phyloP scores from a whole-genome alignment of 1,284 basidiomycete genomes.

The Exsudoporus floridanus region DNA sequence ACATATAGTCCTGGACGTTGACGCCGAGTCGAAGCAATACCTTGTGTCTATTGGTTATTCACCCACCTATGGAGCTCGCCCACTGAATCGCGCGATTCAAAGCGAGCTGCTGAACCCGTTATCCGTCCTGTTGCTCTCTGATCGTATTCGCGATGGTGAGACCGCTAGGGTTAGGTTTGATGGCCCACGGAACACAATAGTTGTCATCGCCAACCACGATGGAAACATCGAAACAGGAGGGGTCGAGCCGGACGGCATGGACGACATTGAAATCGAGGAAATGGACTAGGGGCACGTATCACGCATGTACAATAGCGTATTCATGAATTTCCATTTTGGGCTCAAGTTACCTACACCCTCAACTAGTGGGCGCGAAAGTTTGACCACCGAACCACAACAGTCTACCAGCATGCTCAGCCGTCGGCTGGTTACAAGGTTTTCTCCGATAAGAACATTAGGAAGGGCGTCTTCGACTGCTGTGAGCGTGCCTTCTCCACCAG shows the following conservation, averaged over 20 bases:
- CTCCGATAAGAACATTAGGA: slow-evolving; percentile 27
- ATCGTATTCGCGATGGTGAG: slow-evolving; percentile 82
- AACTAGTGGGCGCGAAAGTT: neutral
- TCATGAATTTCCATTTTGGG: slow-evolving; percentile 20
- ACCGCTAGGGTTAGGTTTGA: slow-evolving; percentile 79
- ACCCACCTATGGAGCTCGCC: slow-evolving; percentile 84
- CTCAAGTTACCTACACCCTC: neutral
- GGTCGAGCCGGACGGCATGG: slow-evolving; percentile 46
- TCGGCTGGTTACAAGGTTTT: slow-evolving; percentile 35
- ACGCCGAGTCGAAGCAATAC: slow-evolving; percentile 79
- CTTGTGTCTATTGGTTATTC: slow-evolving; percentile 86
- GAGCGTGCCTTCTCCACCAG: slow-evolving; percentile 21
- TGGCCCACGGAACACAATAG: slow-evolving; percentile 77
- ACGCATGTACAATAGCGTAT: neutral
- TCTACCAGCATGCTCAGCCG: slow-evolving; percentile 38
- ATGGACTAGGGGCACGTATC: slow-evolving; percentile 54
- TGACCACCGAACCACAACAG: slow-evolving; percentile 12
- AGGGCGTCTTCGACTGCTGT: slow-evolving; percentile 38
- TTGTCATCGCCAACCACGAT: slow-evolving; percentile 86
- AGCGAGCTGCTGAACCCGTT: slow-evolving; percentile 92
- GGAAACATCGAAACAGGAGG: slow-evolving; percentile 34
- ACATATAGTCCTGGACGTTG: slow-evolving; percentile 79
- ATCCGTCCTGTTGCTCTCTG: slow-evolving; percentile 84
- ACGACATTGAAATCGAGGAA: slow-evolving; percentile 73
- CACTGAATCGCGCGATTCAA: slow-evolving; percentile 90